Base-by-base conservation (phyloP, 2,329 filamentous ascomycete species). In the Magnaporthiopsis incrustans region DNA sequence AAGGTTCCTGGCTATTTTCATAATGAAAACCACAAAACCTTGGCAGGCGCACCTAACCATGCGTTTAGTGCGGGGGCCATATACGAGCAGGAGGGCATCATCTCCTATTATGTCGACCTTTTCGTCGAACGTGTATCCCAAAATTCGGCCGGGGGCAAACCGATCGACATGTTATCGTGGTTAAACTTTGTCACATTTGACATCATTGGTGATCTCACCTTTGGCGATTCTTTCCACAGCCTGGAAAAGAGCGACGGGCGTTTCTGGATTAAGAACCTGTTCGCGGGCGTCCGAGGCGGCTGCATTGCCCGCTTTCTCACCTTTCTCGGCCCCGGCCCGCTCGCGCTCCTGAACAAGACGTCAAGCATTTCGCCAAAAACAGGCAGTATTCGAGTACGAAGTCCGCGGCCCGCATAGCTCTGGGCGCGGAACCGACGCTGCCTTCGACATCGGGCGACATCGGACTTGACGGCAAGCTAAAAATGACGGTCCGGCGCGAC, bases 31-130 rank as follows among this genome's bases (percentile, higher is more conserved):
- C 68, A 70, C 57, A 44, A 35, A 3, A 3, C 65, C 67, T 6
- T 68, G 69, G 44, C 71, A 71, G 18, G 67, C 27, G 62, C 67
- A 6, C 61, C 72, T 1, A 50, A 68, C 12, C 68, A 68, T 25
- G 69, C 69, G 38, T 73, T 73, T 65, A 73, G 71, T 7, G 71
- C 71, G 2, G 64, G 68, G 30, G 69, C 69, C 1, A 57, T 72
- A 59, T 65, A 64, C 26, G 67, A 67, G 3, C 69, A 73, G 35
- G 70, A 71, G 58, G 65, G 66, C 56, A 63, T 71, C 59, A 68
- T 73, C 22, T 30, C 53, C 1, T 56, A 57, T 2, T 68, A 68
- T 53, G 63, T 69, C 26, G 50, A 66, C 30, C 64, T 68, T 18
- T 61, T 71, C 32, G 60, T 69, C 18, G 14, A 61, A 35, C 66